Conservation (phyloP, 2,329 filamentous ascomycete genomes). For the Basipetospora chlamydospora region DNA sequence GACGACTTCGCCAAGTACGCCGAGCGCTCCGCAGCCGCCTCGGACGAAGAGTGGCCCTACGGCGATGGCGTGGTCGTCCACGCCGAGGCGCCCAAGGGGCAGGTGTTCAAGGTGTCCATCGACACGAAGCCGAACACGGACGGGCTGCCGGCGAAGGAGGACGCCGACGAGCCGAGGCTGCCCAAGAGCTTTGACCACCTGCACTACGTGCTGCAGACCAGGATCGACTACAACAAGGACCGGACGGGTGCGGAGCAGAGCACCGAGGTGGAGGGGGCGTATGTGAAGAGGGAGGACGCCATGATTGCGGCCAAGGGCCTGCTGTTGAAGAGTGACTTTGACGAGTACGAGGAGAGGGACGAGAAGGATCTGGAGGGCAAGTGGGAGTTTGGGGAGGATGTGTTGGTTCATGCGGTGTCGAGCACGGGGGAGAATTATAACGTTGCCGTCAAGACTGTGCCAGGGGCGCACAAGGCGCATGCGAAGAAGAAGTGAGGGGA, state of each 20-base stretch:
- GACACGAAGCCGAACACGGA: constrained; percentile 23
- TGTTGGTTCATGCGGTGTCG: constrained; percentile 26
- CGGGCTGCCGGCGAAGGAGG: constrained; percentile 10
- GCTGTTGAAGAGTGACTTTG: constrained; percentile 21
- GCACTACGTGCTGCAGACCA: constrained; percentile 27
- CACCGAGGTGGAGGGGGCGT: constrained; percentile 25
- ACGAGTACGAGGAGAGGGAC: constrained; percentile 20
- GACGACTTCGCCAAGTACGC: constrained; percentile 22
- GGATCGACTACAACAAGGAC: constrained; percentile 24
- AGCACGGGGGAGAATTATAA: constrained; percentile 25
- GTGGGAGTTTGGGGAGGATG: constrained; percentile 31
- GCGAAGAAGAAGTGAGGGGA: too few relatives aligned
- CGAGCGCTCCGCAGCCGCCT: constrained; percentile 7
- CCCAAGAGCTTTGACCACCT: constrained; percentile 16
- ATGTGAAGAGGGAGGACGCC: constrained; percentile 18
- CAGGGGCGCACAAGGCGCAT: constrained; percentile 6
- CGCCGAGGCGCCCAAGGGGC: constrained; percentile 19
- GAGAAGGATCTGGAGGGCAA: constrained; percentile 12
- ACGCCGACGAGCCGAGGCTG: constrained; percentile 11
- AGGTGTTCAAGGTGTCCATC: constrained; percentile 22
- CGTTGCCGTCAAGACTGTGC: constrained; percentile 20
- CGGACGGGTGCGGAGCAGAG: constrained; percentile 18
- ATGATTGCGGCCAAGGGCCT: constrained; percentile 17
- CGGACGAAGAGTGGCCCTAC: constrained; percentile 18
- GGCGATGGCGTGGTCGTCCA: constrained; percentile 23